These are phyloP conservation scores for Anthostomella pinea DNA, from an alignment of 2,329 filamentous ascomycete genomes.

Conservation along the genomic window DNA sequence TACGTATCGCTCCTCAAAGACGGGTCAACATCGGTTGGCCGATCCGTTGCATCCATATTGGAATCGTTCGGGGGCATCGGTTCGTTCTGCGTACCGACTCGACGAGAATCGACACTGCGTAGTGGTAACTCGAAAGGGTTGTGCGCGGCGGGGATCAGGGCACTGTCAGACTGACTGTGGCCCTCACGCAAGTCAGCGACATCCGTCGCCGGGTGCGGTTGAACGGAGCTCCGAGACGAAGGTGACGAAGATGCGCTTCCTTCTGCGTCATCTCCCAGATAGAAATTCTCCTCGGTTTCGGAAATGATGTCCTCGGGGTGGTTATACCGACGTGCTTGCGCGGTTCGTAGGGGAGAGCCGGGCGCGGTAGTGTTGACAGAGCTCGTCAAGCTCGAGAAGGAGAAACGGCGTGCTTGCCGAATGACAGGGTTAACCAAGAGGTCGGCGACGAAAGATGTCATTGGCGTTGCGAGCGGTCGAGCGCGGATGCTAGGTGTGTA, in stretches of 20 bases:
- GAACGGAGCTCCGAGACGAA: slow-evolving; percentile 28
- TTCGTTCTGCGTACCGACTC: slow-evolving; percentile 9
- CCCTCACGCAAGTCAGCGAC: slow-evolving; percentile 6
- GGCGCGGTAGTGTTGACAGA: slow-evolving; percentile 33
- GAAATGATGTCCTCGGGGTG: slow-evolving; percentile 28
- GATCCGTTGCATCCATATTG: slow-evolving; percentile 12
- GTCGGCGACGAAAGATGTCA: slow-evolving; percentile 63
- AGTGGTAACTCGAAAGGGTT: slow-evolving; percentile 6
- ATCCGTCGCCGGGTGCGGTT: slow-evolving; percentile 14
- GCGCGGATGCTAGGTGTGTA: slow-evolving; percentile 16
- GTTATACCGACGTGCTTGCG: slow-evolving; percentile 14
- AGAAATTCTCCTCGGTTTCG: slow-evolving; percentile 29
- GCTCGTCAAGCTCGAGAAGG: slow-evolving; percentile 41
- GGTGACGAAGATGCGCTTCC: slow-evolving; percentile 23
- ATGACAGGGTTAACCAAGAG: slow-evolving; percentile 65
- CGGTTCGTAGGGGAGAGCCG: slow-evolving; percentile 35
- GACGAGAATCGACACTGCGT: slow-evolving; percentile 8
- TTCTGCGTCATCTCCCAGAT: slow-evolving; percentile 22
- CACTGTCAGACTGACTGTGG: slow-evolving; percentile 4
- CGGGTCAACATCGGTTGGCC: slow-evolving; percentile 4
- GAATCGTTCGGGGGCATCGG: slow-evolving; percentile 8
- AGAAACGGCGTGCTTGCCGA: slow-evolving; percentile 64
- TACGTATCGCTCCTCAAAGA: slow-evolving; percentile 4
- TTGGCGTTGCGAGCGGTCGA: slow-evolving; percentile 29
- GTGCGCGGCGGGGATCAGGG: slow-evolving; percentile 5